A percentile compares a stretch with the other conserved stretches of the same genome.
Evolutionary conservation across 2,329 filamentous ascomycete genomes (phyloP).

Genomic region (Fonsecaea multimorphosa): DNA sequence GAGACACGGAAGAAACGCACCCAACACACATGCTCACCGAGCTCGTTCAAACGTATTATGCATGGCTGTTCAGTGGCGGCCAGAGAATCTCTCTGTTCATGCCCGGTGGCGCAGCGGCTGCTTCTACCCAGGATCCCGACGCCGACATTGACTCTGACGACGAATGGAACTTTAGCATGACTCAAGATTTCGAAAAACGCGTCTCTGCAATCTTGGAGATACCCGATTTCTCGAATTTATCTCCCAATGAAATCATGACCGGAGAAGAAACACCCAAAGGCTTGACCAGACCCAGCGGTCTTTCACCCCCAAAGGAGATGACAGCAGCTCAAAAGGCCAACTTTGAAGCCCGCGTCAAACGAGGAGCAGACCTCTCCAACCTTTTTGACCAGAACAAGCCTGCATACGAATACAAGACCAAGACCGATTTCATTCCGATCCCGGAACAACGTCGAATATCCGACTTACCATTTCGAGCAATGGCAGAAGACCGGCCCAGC

Average conservation of each 20-base stretch:
- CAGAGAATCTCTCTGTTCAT: slow-evolving; percentile 65
- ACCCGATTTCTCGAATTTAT: slow-evolving; percentile 44
- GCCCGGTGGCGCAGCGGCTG: slow-evolving; percentile 63
- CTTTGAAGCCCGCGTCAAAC: slow-evolving; percentile 62
- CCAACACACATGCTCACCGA: slow-evolving; percentile 54
- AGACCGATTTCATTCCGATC: slow-evolving; percentile 56
- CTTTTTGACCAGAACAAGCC: slow-evolving; percentile 62
- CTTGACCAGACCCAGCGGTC: slow-evolving; percentile 26
- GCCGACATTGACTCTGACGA: slow-evolving; percentile 54
- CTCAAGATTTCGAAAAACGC: slow-evolving; percentile 63
- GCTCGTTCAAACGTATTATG: slow-evolving; percentile 56
- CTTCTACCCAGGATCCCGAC: slow-evolving; percentile 54
- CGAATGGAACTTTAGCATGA: slow-evolving; percentile 71
- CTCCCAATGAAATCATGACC: slow-evolving; percentile 54
- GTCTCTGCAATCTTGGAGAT: slow-evolving; percentile 53
- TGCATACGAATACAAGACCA: slow-evolving; percentile 64
- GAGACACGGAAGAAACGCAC: slow-evolving; percentile 50
- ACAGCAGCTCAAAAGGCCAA: slow-evolving; percentile 57
- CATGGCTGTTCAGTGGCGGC: slow-evolving; percentile 56
- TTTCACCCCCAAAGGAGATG: slow-evolving; percentile 44
- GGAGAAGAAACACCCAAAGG: slow-evolving; percentile 47
- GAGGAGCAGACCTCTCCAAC: slow-evolving; percentile 63
- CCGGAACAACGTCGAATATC: slow-evolving; percentile 55
- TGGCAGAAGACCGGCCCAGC: slow-evolving; percentile 45
- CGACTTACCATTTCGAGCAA: slow-evolving; percentile 59